Evolutionary conservation across 352 stramenopile genomes (phyloP).

Genomic region (Globisporangium iwayamae): DNA sequence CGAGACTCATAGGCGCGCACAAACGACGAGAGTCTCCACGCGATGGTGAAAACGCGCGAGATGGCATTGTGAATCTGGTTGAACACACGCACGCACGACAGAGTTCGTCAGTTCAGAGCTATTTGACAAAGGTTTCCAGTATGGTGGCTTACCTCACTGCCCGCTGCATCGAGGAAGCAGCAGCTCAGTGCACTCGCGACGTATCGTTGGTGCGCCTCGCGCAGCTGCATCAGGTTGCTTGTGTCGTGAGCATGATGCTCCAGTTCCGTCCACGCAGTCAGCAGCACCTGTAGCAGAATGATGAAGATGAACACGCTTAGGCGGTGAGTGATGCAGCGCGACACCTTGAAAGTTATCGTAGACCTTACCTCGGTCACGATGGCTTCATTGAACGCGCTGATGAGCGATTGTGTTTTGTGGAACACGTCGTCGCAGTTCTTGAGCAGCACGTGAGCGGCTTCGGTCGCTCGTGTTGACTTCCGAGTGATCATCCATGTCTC

Average conservation of each 20-base stretch:
- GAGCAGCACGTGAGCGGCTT: slow-evolving; percentile 18
- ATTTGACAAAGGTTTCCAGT: background rate
- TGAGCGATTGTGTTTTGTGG: slow-evolving; percentile 38
- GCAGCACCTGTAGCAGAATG: slow-evolving; percentile 29
- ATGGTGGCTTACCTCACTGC: slow-evolving; percentile 18
- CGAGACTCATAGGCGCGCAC: slow-evolving; percentile 17
- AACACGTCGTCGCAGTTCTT: slow-evolving; percentile 27
- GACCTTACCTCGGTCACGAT: slow-evolving; percentile 37
- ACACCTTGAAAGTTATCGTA: too few species aligned
- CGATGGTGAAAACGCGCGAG: slow-evolving; percentile 15
- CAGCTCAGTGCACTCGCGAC: slow-evolving; percentile 26
- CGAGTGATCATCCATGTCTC: slow-evolving; percentile 37
- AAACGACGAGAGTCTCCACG: slow-evolving; percentile 34
- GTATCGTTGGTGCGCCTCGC: slow-evolving; percentile 33
- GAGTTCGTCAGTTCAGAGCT: background rate
- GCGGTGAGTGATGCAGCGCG: background rate
- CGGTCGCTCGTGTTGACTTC: slow-evolving; percentile 17
- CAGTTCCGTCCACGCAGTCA: slow-evolving; percentile 35
- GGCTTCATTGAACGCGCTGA: slow-evolving; percentile 43
- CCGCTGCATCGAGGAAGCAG: slow-evolving; percentile 38
- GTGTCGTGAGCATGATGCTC: slow-evolving; percentile 17
- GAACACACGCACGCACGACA: background rate
- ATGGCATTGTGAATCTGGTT: slow-evolving; percentile 33
- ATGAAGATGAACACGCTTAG: background rate
- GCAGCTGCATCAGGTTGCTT: slow-evolving; percentile 27